Base-by-base conservation (phyloP, 2,329 filamentous ascomycete species). In the Zopfia rhizophila region DNA sequence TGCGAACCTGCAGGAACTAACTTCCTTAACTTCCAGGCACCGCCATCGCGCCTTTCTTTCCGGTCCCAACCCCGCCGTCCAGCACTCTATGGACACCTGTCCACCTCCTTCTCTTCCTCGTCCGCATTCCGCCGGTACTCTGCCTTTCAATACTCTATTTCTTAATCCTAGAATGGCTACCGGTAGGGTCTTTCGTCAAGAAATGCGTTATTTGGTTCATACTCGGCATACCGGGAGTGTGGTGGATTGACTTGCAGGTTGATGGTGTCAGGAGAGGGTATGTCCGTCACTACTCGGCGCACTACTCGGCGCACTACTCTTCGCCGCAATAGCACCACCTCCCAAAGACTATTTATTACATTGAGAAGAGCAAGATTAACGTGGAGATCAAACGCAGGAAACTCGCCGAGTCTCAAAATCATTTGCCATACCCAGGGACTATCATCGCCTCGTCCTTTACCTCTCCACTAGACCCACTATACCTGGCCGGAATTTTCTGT, bases 241-340 rank as follows among this genome's bases (percentile, higher is more conserved):
- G 92, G 91, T 97, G 93, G 93, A 87, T 97, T 45, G 94, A 99
- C 73, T 78, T 99, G n/a, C 93, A 97, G 72, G 90, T 99, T 56
- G 94, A 99, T 70, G 93, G 93, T 47, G 94, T 99, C 41, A 92
- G 90, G 74, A 90, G 91, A 75, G 94, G 94, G 75, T 92, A 71
- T 44, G 78, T 66, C 36, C 7, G n/a, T n/a, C n/a, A n/a, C n/a
- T n/a, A n/a, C n/a, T 7, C 25, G 7, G n/a, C n/a, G n/a, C n/a
- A n/a, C n/a, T n/a, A n/a, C n/a, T n/a, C n/a, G n/a, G n/a, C n/a
- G n/a, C n/a, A n/a, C n/a, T n/a, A n/a, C n/a, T n/a, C n/a, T n/a
- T n/a, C n/a, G n/a, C n/a, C n/a, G n/a, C n/a, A n/a, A n/a, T n/a
- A n/a, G n/a, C n/a, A n/a, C n/a, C n/a, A n/a, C n/a, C n/a, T n/a